Conservation (phyloP, 441 rosid genomes). For the Erodium moschatum region DNA sequence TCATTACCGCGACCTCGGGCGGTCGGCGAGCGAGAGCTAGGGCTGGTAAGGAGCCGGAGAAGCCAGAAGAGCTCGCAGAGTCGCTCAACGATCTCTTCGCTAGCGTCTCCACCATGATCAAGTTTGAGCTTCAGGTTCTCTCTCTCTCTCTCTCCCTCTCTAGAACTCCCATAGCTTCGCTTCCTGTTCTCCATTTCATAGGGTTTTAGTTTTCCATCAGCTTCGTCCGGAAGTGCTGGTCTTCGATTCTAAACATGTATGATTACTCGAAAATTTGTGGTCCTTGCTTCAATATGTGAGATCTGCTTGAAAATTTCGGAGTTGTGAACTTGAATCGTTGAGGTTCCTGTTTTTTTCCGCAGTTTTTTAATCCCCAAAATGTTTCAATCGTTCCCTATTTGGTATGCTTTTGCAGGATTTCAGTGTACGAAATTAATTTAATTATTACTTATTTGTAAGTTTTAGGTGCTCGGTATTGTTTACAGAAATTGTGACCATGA, state of each 20-base stretch:
- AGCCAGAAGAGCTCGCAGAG: conserved; percentile 35
- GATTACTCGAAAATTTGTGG: no score
- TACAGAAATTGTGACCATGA: background rate
- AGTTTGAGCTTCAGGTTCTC: conserved; percentile 66
- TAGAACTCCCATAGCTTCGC: no score
- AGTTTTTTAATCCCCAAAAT: background rate
- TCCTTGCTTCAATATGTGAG: background rate
- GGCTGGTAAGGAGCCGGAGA: no score
- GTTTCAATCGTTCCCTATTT: background rate
- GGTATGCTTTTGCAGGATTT: background rate
- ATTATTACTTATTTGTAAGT: background rate
- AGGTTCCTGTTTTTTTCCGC: no score
- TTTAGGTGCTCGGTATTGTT: background rate
- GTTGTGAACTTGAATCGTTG: background rate
- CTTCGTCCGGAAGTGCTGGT: background rate
- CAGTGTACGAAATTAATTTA: background rate
- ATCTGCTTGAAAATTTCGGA: background rate
- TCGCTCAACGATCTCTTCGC: conserved; percentile 56
- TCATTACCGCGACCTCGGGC: no score
- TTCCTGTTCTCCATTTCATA: background rate
- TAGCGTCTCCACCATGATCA: conserved; percentile 61
- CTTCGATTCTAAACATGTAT: no score
- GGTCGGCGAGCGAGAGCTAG: no score
- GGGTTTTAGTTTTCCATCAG: background rate
- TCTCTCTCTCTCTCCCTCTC: background rate